Evolutionary conservation across 805 yeast species (phyloP), one percentile per base, ranked within the genome.

Genomic region (Candida hispaniensis): DNA sequence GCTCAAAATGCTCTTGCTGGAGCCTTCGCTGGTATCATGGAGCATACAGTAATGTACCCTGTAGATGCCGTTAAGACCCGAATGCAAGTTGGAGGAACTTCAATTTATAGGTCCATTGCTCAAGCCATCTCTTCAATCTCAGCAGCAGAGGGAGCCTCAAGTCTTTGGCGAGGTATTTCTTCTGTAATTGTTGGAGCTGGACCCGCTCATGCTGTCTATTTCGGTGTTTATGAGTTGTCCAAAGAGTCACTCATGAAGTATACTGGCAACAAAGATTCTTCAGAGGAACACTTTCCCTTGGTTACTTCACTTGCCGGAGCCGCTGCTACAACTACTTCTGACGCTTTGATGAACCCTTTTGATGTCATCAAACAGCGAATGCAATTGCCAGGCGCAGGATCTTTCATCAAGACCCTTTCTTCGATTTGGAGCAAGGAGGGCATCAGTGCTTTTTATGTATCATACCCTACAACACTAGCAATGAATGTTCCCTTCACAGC

Each of bases 1-100:
- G 53, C 73, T 4, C 81, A 93, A 4, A 93, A 86, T 53, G 66
- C 88, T 42, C 53, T 73, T 8, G 97, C 97, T 2, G 98, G 98
- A 7, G 97, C 96, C 0, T 81, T 85, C 60, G 97, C 98, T n/a
- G 98, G 98, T 16, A 82, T 91, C 39, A 82, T 88, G 96, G 98
- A 88, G 55, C 98, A 88, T 58, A 75, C 94, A 1, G 83, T 88
- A 27, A 83, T 88, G 95, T 88, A 75, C 54, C 98, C 98, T 2
- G 74, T 88, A 24, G 98, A 88, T 55, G 88, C 93, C n/a, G 70
- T 88, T 47, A 88, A 88, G 63, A 91, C 97, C 5, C 66, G 98
- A 51, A 82, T 88, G 88, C 98, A 88, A 55, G 73, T 77, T 10
- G 51, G 52, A 10, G 41, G 57, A 4, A 34, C 42, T 11, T 44